Evolutionary conservation across 768 basidiomycete species (phyloP).

Genomic region (Amanita muscaria): DNA sequence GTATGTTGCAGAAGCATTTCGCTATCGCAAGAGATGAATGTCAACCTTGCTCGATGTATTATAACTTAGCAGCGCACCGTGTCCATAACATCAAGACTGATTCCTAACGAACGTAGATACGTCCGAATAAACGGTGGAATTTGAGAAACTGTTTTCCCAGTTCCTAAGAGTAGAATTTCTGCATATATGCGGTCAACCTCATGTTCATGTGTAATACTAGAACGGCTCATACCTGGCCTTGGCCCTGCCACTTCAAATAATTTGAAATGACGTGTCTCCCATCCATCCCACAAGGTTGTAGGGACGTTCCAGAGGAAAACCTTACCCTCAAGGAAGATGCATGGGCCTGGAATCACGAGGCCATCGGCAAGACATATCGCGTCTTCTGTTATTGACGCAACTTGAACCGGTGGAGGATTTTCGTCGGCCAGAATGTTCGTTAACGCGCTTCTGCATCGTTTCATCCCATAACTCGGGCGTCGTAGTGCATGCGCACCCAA

Average conservation of each 20-base stretch:
- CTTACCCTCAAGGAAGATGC: constrained; percentile 78
- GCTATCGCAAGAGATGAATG: constrained; percentile 32
- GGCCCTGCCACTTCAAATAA: constrained; percentile 79
- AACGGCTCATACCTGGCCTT: constrained; percentile 59
- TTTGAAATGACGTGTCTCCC: constrained; percentile 67
- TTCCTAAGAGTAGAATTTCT: constrained; percentile 91
- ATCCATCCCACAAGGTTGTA: constrained; percentile 50
- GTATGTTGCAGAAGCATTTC: constrained; percentile 93
- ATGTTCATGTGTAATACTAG: neutral
- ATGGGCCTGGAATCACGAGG: constrained; percentile 65
- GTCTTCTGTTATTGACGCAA: constrained; percentile 49
- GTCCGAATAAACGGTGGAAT: constrained; percentile 60
- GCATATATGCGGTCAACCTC: neutral
- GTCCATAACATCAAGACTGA: constrained; percentile 86
- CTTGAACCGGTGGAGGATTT: constrained; percentile 60
- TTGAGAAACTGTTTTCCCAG: constrained; percentile 62
- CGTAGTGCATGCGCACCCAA: neutral
- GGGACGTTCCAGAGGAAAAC: constrained; percentile 90
- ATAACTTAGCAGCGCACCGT: constrained; percentile 41
- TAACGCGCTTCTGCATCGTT: constrained; percentile 27
- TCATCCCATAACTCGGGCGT: neutral
- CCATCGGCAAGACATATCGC: constrained; percentile 76
- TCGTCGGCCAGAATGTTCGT: constrained; percentile 71
- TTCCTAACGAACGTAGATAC: constrained; percentile 66
- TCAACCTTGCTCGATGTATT: constrained; percentile 1